These are phyloP conservation scores for Leccinum rimulosum DNA, from an alignment of 768 basidiomycete species.

Conservation along the genomic window DNA sequence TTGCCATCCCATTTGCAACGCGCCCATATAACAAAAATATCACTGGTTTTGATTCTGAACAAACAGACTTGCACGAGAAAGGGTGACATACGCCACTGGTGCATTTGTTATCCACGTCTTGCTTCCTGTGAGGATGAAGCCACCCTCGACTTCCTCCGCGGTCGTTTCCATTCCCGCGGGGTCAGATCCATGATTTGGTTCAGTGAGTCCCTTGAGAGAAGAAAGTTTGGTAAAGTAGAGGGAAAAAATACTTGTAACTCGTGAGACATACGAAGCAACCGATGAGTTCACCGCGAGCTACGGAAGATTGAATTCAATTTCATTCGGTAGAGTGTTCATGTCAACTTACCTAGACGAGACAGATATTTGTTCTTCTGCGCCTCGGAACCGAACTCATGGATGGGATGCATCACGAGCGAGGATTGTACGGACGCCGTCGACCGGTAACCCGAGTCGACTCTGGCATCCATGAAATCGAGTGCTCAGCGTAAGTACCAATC, in stretches of 20 bases:
- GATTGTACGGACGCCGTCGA: slow-evolving; percentile 95
- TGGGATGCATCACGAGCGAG: slow-evolving; percentile 95
- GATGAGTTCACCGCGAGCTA: slow-evolving; percentile 81
- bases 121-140: slow-evolving; percentile 83
- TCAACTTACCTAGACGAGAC: slow-evolving; percentile 63
- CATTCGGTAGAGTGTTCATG: neutral
- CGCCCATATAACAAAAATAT: slow-evolving; percentile 93
- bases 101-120: slow-evolving; percentile 99
- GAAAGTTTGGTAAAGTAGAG: neutral
- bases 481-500: neutral
- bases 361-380: slow-evolving; percentile 91
- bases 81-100: slow-evolving; percentile 70
- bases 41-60: slow-evolving; percentile 42
- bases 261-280: slow-evolving; percentile 82
- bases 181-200: slow-evolving; percentile 96
- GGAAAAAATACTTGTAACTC: neutral
- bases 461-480: slow-evolving; percentile 26
- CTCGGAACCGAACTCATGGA: slow-evolving; percentile 84
- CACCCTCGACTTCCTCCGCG: slow-evolving; percentile 81
- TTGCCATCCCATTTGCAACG: slow-evolving; percentile 92
- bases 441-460: slow-evolving; percentile 95
- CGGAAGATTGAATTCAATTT: slow-evolving; percentile 7
- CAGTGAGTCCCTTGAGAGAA: slow-evolving; percentile 75
- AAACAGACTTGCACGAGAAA: slow-evolving; percentile 4
- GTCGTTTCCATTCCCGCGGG: slow-evolving; percentile 97